These are phyloP conservation scores for Leptodermis oblonga DNA, from an alignment of 257 asterid species.

Conservation along the genomic window DNA sequence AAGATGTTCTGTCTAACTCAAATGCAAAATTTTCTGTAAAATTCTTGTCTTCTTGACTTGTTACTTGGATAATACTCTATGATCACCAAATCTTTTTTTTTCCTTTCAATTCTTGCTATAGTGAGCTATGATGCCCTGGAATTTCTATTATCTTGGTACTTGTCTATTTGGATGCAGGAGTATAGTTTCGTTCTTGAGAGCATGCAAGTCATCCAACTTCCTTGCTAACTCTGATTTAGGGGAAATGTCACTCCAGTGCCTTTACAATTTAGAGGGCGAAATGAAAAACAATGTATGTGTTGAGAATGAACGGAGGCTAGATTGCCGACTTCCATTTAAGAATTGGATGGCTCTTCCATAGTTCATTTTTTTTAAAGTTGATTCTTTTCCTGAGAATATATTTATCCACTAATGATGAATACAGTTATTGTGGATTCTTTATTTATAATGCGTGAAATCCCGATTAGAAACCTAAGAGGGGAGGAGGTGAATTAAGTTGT, in stretches of 20 bases:
- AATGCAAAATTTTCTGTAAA: too few relatives aligned
- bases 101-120: neutral
- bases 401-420: too few relatives aligned
- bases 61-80: neutral
- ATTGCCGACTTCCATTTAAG: constrained; percentile 49
- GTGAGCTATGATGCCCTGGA: neutral
- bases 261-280: constrained; percentile 29
- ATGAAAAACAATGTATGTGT: constrained; percentile 17
- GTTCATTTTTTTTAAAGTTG: too few relatives aligned
- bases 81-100: too few relatives aligned
- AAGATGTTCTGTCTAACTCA: too few relatives aligned
- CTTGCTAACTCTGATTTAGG: too few relatives aligned
- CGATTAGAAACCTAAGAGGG: too few relatives aligned
- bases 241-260: constrained; percentile 26
- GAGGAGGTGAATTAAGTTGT: too few relatives aligned
- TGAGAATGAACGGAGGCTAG: constrained; percentile 29
- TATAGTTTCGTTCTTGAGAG: constrained; percentile 58
- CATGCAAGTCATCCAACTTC: constrained; percentile 38
- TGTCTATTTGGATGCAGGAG: constrained; percentile 50
- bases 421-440: too few relatives aligned
- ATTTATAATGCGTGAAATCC: too few relatives aligned
- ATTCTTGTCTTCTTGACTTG: neutral
- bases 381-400: too few relatives aligned
- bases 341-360: constrained; percentile 74
- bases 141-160: neutral